A percentile compares a stretch with the other conserved stretches of the same genome.
Evolutionary conservation across 2,329 filamentous ascomycete species (phyloP).

Genomic region (Fonsecaea nubica): DNA sequence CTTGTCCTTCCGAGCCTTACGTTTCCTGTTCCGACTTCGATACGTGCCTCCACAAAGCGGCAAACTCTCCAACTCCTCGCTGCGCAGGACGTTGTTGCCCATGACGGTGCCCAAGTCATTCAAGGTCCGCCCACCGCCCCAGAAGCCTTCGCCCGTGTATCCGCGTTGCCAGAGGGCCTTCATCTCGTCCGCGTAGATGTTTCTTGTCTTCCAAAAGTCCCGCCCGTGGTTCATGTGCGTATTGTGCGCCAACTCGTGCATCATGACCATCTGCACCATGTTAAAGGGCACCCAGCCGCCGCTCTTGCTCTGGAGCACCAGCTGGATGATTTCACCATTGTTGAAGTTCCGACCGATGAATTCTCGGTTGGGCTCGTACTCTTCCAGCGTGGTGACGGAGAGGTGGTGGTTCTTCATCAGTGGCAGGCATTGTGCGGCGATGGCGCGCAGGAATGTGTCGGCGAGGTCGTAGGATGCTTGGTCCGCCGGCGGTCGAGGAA

Average conservation of each 20-base stretch:
- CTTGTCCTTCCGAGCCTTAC: conserved; percentile 59
- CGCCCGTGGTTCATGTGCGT: conserved; percentile 89
- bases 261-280: conserved; percentile 94
- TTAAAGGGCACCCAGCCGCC: conserved; percentile 76
- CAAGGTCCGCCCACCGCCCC: conserved; percentile 74
- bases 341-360: conserved; percentile 93
- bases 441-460: conserved; percentile 74
- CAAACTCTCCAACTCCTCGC: conserved; percentile 67
- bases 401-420: conserved; percentile 72
- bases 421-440: conserved; percentile 80
- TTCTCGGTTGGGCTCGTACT: conserved; percentile 79
- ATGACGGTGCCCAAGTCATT: conserved; percentile 65
- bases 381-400: conserved; percentile 74
- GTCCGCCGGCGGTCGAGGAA: conserved; percentile 61
- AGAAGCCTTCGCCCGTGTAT: conserved; percentile 83
- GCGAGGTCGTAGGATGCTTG: conserved; percentile 63
- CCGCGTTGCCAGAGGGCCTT: conserved; percentile 70
- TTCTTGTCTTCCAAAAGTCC: conserved; percentile 80
- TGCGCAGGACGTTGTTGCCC: conserved; percentile 55
- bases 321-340: conserved; percentile 82
- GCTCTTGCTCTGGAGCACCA: conserved; percentile 73
- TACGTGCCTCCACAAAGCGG: conserved; percentile 85
- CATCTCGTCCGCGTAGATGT: conserved; percentile 75
- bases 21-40: conserved; percentile 60
- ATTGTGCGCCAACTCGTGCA: conserved; percentile 87